These are phyloP conservation scores for Ascomycota sp. DNA, from an alignment of 2,329 filamentous ascomycete genomes.

Conservation along the genomic window DNA sequence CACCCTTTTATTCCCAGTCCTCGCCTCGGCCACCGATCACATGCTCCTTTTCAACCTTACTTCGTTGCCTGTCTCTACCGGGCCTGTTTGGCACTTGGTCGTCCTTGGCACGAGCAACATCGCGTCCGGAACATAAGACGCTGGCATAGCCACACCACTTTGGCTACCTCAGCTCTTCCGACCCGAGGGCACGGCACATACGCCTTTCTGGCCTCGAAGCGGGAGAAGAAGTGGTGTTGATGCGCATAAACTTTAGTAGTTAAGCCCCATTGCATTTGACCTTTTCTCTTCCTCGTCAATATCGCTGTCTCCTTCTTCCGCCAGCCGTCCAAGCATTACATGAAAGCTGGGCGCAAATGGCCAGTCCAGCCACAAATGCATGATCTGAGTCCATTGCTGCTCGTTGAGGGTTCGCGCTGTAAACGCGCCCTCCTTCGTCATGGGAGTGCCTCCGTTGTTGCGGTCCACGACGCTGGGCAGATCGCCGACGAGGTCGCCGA, in stretches of 20 bases:
- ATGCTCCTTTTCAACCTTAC: too few relatives aligned
- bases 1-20: too few relatives aligned
- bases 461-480: constrained; percentile 30
- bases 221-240: too few relatives aligned
- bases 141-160: too few relatives aligned
- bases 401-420: constrained; percentile 27
- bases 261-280: constrained; percentile 4
- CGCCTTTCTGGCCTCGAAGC: too few relatives aligned
- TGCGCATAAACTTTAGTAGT: not conserved
- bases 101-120: too few relatives aligned
- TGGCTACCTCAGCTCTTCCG: too few relatives aligned
- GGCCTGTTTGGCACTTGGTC: too few relatives aligned
- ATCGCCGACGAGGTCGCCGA: constrained; percentile 26
- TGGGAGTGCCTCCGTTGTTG: constrained; percentile 21
- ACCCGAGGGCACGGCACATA: too few relatives aligned
- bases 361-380: constrained; percentile 43
- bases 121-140: too few relatives aligned
- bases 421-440: constrained; percentile 19
- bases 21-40: too few relatives aligned
- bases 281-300: constrained; percentile 9
- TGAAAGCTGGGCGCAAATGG: constrained; percentile 30
- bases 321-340: constrained; percentile 24
- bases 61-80: too few relatives aligned
- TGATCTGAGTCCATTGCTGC: constrained; percentile 34
- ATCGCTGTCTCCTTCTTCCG: constrained; percentile 9